Base-by-base conservation (phyloP, 2,329 filamentous ascomycete genomes). In the Chaetomiaceae sp. region DNA sequence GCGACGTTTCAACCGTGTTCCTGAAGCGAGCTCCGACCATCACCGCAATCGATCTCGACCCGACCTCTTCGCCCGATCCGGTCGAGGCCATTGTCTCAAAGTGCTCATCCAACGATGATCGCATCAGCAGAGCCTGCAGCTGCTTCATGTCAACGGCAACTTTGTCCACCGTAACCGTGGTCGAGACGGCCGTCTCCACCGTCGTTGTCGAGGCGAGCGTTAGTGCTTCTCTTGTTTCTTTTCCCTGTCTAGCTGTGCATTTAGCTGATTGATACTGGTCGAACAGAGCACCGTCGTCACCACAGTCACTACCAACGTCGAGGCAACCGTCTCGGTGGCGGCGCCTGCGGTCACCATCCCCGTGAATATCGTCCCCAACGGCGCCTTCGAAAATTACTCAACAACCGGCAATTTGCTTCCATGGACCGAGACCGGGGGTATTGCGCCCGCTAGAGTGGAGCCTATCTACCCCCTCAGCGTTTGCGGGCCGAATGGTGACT, bases 91-190 rank as follows among this genome's bases (percentile, higher is more conserved):
- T 25, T 25, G 23, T 25, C 23, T 25, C 23, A 25, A 25, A 25
- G 23, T 25, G 23, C 23, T 25, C 23, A 25, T 25, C 23, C 23
- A 25, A 25, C 23, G 33, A 34, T 34, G 14, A 40, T 19, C 23
- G 23, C 23, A 25, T 59, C 48, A 58, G 55, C 57, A 59, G 48
- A 8, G 57, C 57, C 48, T 59, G 57, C 54, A 54, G 46, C 52
- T 59, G 55, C 50, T 34, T 54, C 51, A 43, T 60, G 56, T 60
- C 53, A 47, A 55, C 46, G 55, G 59, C 53, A 47, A 55, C 47
- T 1, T 17, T 48, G 14, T 52, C 50, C n/a, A 56, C 54, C 43
- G 53, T 59, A 23, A 58, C 53, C 27, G 44, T 50, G 13, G 14
- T 39, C 12, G 50, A 46, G 17, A 57, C 55, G 4, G 41, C 48